phyloP scores from a whole-genome alignment of 108 stramenopile species.

The Phaeodactylum tricornutum region DNA sequence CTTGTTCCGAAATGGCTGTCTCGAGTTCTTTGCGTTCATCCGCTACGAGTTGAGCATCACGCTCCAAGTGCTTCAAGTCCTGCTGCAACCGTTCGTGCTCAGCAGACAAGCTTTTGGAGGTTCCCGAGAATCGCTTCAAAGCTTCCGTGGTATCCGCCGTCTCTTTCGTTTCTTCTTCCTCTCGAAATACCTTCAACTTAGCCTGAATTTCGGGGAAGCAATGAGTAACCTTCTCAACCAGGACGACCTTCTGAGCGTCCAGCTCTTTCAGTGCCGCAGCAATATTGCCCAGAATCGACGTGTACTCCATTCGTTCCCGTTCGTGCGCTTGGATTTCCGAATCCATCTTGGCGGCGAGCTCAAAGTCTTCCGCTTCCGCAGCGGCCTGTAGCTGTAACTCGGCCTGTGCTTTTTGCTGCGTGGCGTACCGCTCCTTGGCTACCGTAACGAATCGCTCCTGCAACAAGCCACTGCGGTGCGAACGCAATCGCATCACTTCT shows the following conservation, averaged over 20 bases:
- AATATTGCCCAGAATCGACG: constrained; percentile 33
- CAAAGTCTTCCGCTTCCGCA: constrained; percentile 80
- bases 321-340: constrained; percentile 45
- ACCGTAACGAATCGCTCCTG: constrained; percentile 41
- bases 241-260: constrained; percentile 30
- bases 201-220: constrained; percentile 46
- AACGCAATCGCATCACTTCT: constrained; percentile 15
- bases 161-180: constrained; percentile 28
- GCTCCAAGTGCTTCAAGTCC: constrained; percentile 71
- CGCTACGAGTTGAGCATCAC: constrained; percentile 59
- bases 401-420: constrained; percentile 51
- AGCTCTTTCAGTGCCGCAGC: constrained; percentile 32
- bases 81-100: constrained; percentile 64
- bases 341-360: constrained; percentile 68
- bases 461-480: constrained; percentile 26
- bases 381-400: constrained; percentile 57
- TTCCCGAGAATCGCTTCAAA: constrained; percentile 44
- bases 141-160: constrained; percentile 23
- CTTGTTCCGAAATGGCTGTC: constrained; percentile 59
- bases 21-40: constrained; percentile 74
- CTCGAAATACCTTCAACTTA: constrained; percentile 36
- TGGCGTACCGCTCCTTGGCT: constrained; percentile 41
- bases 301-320: constrained; percentile 42
- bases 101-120: constrained; percentile 53
- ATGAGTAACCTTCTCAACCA: constrained; percentile 34